Conservation (phyloP, 1,284 basidiomycete genomes). For the Pascua guehoae region DNA sequence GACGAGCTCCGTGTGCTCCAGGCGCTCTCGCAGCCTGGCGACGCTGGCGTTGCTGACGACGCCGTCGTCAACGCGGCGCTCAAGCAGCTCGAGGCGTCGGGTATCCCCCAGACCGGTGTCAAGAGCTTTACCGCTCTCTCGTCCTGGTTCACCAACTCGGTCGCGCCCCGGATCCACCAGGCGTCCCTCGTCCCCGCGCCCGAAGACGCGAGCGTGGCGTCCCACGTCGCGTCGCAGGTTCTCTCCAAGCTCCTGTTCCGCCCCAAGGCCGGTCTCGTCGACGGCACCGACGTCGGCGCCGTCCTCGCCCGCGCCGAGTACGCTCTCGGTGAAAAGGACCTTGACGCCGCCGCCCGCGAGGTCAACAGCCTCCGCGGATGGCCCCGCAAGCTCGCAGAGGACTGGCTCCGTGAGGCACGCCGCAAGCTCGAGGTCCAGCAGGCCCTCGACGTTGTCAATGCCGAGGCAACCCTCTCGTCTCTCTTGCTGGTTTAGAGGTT, state of each 20-base stretch:
- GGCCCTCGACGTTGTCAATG: constrained; percentile 82
- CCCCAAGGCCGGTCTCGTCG: constrained; percentile 62
- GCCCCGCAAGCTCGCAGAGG: constrained; percentile 73
- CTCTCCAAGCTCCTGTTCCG: constrained; percentile 76
- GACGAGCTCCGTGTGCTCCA: constrained; percentile 82
- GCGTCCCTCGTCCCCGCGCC: constrained; percentile 79
- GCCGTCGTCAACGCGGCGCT: constrained; percentile 64
- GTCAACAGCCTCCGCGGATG: constrained; percentile 86
- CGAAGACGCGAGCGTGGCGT: constrained; percentile 74
- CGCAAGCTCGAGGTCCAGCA: constrained; percentile 87
- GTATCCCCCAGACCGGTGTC: constrained; percentile 77
- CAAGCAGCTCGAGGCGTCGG: constrained; percentile 66
- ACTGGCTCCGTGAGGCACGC: constrained; percentile 91
- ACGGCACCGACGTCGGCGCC: constrained; percentile 79
- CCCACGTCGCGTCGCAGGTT: constrained; percentile 75
- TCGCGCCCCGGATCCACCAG: constrained; percentile 77
- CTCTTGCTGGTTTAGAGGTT: constrained; percentile 51
- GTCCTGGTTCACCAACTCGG: constrained; percentile 80
- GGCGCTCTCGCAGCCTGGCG: constrained; percentile 57
- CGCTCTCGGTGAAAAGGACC: constrained; percentile 83
- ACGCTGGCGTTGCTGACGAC: constrained; percentile 36
- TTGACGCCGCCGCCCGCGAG: constrained; percentile 86
- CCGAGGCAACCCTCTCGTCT: constrained; percentile 66
- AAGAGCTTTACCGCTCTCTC: constrained; percentile 85
- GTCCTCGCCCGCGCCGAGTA: constrained; percentile 86